phyloP scores from a whole-genome alignment of 345 rosid species.

The Gossypium rotundifolium region DNA sequence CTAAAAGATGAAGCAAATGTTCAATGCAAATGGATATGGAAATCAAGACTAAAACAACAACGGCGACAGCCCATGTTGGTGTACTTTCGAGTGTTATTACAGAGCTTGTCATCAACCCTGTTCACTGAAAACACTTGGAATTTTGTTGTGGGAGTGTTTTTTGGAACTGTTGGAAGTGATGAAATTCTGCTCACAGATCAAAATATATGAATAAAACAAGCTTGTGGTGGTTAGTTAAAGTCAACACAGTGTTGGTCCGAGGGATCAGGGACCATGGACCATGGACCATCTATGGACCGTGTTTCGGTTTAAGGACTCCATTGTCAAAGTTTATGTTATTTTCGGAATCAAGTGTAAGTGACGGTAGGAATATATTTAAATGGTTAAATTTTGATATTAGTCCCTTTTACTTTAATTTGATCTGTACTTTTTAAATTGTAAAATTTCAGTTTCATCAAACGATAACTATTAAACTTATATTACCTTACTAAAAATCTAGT shows the following conservation, averaged over 20 bases:
- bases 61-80: conserved; percentile 91
- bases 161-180: not conserved
- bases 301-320: not conserved
- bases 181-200: not conserved
- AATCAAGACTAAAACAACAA: conserved; percentile 63
- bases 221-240: not conserved
- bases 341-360: too few species aligned
- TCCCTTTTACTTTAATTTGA: too few species aligned
- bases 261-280: not conserved
- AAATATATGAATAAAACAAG: not conserved
- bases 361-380: too few species aligned
- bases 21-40: conserved; percentile 47
- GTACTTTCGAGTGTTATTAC: conserved; percentile 41
- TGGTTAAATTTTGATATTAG: too few species aligned
- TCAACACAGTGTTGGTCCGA: not conserved
- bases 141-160: not conserved
- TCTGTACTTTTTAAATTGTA: too few species aligned
- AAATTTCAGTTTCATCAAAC: too few species aligned
- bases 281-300: not conserved
- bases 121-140: not conserved
- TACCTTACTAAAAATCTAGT: too few species aligned
- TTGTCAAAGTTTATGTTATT: too few species aligned
- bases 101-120: conserved; percentile 4
- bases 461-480: too few species aligned
- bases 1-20: conserved; percentile 43